Evolutionary conservation across 2,329 filamentous ascomycete species (phyloP).

Genomic region (Hirsutella thompsonii): DNA sequence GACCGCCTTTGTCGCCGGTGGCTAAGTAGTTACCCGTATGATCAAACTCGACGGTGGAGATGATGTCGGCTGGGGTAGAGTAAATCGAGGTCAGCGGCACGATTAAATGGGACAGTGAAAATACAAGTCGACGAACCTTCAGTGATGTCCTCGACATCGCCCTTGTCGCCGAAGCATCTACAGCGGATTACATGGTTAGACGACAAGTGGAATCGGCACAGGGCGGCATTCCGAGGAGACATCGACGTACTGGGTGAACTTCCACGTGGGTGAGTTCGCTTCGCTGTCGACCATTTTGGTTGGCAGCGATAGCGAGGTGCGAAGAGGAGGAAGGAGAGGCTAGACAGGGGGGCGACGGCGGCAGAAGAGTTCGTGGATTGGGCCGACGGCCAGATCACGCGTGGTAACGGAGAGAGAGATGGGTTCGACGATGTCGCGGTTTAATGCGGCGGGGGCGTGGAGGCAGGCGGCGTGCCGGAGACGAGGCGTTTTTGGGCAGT

Average conservation of each 20-base stretch:
- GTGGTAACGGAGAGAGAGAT: not conserved
- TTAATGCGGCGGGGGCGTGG: not conserved
- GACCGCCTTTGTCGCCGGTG: conserved; percentile 79
- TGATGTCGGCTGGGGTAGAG: conserved; percentile 60
- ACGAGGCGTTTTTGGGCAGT: not conserved
- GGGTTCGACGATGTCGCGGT: not conserved
- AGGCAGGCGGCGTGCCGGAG: conserved; percentile 1
- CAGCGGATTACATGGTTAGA: conserved; percentile 9
- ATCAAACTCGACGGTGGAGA: conserved; percentile 83
- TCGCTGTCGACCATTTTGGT: conserved; percentile 92
- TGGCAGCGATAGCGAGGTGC: conserved; percentile 18
- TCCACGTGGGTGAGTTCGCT: conserved; percentile 92
- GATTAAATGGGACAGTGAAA: not conserved
- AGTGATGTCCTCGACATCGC: conserved; percentile 97
- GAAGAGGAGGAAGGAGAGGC: conserved; percentile 11
- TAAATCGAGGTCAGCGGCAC: conserved; percentile 3
- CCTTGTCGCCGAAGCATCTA: conserved; percentile 99
- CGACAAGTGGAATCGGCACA: not conserved
- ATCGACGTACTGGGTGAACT: conserved; percentile 86
- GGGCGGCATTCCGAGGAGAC: not conserved
- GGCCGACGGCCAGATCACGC: conserved; percentile 1
- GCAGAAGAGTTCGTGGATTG: conserved; percentile 2
- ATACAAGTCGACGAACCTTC: conserved; percentile 50
- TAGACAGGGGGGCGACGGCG: conserved; percentile 4
- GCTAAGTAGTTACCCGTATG: conserved; percentile 83